Evolutionary conservation across 1,139 yeast species (phyloP), one percentile per base, ranked within the genome.

Genomic region (Kodamaea ohmeri): DNA sequence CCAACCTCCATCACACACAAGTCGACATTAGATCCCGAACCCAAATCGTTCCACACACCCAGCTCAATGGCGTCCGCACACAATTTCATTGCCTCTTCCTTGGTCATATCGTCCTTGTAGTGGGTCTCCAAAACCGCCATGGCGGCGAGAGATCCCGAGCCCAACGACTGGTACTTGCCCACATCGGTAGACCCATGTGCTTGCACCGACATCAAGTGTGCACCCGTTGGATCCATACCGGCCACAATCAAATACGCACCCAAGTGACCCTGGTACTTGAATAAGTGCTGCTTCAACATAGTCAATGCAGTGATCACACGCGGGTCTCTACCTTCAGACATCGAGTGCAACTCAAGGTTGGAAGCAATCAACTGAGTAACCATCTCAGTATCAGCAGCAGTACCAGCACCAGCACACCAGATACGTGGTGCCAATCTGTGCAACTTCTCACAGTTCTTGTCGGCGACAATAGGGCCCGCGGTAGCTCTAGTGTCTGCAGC

Each of bases 321-420:
- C 27, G 98, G 97, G 50, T 81, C 78, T 51, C 97, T 80, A 48
- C 80, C 80, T 36, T 92, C 82, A 50, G 84, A 80, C 62, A 89
- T 70, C 14, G 94, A 73, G 63, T 90, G 98, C 48, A 92, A 70
- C 63, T 92, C 98, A 50, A 92, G 71, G 60, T 90, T 90, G 35
- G 96, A 87, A 21, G 90, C 80, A 52, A 89, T 89, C 58, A 92
- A 73, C 62, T 88, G 96, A 5, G 98, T 92, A 20, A 87, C 96
- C 86, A 85, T 84, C 60, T 92, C 97, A 8, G 97, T 92, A 60
- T 92, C 98, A n/a, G 98, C 98, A 32, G 98, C 98, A 14, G 98
- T 92, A 61, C 98, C 98, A 3, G 98, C 98, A 53, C 98, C 98
- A 39, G 97, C 97, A 78, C 97, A 92, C 98, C 98, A 92, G 56